Evolutionary conservation across 2,329 filamentous ascomycete species (phyloP).

Genomic region (Colletotrichum lupini): DNA sequence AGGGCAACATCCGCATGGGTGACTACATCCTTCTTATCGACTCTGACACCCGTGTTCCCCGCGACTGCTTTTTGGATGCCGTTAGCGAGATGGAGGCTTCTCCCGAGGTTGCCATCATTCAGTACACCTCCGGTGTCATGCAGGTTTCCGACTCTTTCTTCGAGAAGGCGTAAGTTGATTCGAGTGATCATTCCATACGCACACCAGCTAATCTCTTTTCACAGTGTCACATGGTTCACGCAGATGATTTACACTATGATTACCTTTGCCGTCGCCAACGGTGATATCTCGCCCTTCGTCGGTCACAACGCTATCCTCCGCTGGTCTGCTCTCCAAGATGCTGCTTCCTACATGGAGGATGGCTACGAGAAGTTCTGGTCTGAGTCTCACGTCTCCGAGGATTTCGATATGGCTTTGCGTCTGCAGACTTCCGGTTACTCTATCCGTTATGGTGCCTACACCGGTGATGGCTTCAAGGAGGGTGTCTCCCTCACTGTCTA

Average conservation of each 20-base stretch:
- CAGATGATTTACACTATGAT: conserved; percentile 82
- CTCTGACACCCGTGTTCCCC: conserved; percentile 75
- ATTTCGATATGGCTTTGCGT: conserved; percentile 80
- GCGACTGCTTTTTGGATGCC: conserved; percentile 76
- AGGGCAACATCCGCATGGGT: conserved; percentile 66
- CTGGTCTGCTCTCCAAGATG: conserved; percentile 62
- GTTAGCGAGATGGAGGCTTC: conserved; percentile 77
- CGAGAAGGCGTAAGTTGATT: conserved; percentile 64
- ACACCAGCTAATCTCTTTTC: conserved; percentile 43
- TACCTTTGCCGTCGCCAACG: conserved; percentile 75
- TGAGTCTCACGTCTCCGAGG: conserved; percentile 80
- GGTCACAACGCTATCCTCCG: conserved; percentile 82
- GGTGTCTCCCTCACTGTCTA: conserved; percentile 80
- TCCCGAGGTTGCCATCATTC: conserved; percentile 77
- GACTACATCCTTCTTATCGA: conserved; percentile 76
- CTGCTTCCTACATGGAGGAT: conserved; percentile 53
- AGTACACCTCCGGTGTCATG: conserved; percentile 81
- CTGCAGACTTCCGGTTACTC: conserved; percentile 76
- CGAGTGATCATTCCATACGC: background rate
- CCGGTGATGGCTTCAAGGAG: conserved; percentile 77
- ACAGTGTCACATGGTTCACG: conserved; percentile 78
- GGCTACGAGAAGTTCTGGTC: conserved; percentile 78
- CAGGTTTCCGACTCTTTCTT: conserved; percentile 79
- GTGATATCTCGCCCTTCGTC: conserved; percentile 80
- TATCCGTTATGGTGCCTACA: conserved; percentile 76